Conservation (phyloP, 1,284 basidiomycete species). For the Pascua guehoae region DNA sequence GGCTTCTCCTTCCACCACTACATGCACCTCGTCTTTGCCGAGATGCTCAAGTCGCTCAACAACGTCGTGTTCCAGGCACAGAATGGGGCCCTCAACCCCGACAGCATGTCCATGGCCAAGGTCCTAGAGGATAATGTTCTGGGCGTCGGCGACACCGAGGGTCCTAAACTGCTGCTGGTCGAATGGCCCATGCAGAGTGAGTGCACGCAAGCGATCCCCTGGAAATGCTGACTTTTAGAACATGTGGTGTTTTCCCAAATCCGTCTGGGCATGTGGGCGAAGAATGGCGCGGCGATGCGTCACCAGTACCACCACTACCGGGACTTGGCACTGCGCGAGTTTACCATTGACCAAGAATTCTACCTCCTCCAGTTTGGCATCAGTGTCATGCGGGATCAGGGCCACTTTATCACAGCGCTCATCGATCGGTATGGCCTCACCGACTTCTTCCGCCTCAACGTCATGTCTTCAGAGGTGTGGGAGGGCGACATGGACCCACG, state of each 20-base stretch:
- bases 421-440: constrained; percentile 84
- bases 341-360: constrained; percentile 95
- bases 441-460: constrained; percentile 67
- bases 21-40: constrained; percentile 85
- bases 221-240: constrained; percentile 17
- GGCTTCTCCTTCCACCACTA: constrained; percentile 77
- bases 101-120: background rate
- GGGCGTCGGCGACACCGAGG: background rate
- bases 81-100: too few species aligned
- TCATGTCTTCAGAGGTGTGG: constrained; percentile 30
- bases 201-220: constrained; percentile 25
- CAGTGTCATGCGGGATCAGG: constrained; percentile 67
- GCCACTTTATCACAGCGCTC: constrained; percentile 75
- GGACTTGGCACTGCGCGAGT: constrained; percentile 90
- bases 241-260: constrained; percentile 76
- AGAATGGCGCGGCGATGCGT: constrained; percentile 93
- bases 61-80: too few species aligned
- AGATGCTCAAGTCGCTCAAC: constrained; percentile 64
- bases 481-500: constrained; percentile 30
- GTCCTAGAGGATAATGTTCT: constrained; percentile 15
- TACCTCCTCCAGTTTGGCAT: constrained; percentile 85
- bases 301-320: constrained; percentile 96
- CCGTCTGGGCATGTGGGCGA: constrained; percentile 91
- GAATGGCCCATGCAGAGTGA: constrained; percentile 82
- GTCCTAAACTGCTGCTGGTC: constrained; percentile 57